Conservation (phyloP, 805 yeast species). For the Debaryomyces maramus region DNA sequence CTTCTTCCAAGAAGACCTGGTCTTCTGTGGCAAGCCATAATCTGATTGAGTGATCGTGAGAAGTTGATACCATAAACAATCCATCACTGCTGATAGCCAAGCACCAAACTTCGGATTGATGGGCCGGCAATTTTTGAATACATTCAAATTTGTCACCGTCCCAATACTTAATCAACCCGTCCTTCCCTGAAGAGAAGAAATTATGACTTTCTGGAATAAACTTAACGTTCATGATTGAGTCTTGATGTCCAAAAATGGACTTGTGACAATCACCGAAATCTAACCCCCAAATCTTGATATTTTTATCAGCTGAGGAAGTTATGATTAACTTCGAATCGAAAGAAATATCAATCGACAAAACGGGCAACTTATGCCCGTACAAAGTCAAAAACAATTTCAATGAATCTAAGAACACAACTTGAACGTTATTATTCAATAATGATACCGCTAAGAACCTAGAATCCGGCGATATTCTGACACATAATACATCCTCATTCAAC, state of each 20-base stretch:
- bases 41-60: conserved; percentile 92
- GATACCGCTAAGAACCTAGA: conserved; percentile 77
- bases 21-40: conserved; percentile 94
- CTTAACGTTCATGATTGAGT: conserved; percentile 84
- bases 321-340: conserved; percentile 82
- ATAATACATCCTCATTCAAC: conserved; percentile 78
- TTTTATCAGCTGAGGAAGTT: conserved; percentile 96
- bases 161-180: conserved; percentile 91
- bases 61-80: conserved; percentile 68
- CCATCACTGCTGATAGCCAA: conserved; percentile 77
- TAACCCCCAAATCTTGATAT: conserved; percentile 96
- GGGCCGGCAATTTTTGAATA: conserved; percentile 78
- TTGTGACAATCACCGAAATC: conserved; percentile 99
- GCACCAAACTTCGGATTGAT: conserved; percentile 93
- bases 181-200: conserved; percentile 88
- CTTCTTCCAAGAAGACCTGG: conserved; percentile 95
- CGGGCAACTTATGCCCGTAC: conserved; percentile 97
- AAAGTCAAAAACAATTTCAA: conserved; percentile 84
- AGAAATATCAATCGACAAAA: conserved; percentile 87
- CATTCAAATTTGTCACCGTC: conserved; percentile 97
- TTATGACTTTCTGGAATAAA: conserved; percentile 86
- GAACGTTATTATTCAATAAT: conserved; percentile 89
- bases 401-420: conserved; percentile 84
- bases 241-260: conserved; percentile 95
- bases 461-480: conserved; percentile 80